Conservation (phyloP, 495 filamentous ascomycete genomes). For the Friedmanniomyces simplex region DNA sequence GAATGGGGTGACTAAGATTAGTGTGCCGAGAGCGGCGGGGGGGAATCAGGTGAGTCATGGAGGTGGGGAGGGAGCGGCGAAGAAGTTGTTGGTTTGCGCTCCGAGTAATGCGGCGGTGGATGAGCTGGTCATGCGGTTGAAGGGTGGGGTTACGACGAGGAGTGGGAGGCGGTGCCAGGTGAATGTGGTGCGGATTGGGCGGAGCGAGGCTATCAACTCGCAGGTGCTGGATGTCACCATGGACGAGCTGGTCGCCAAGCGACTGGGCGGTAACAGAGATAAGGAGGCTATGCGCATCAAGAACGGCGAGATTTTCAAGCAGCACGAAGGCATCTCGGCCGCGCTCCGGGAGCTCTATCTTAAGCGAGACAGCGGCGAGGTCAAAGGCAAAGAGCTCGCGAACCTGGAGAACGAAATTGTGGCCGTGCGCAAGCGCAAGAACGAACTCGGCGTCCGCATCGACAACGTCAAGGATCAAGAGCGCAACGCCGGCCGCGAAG, state of each 20-base stretch:
- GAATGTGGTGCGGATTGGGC: slow-evolving; percentile 80
- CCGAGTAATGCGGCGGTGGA: slow-evolving; percentile 97
- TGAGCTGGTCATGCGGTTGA: slow-evolving; percentile 87
- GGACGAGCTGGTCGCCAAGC: slow-evolving; percentile 76
- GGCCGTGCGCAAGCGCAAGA: slow-evolving; percentile 58
- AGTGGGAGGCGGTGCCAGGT: slow-evolving; percentile 61
- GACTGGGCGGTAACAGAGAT: slow-evolving; percentile 44
- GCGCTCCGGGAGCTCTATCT: slow-evolving; percentile 50
- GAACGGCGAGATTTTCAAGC: slow-evolving; percentile 67
- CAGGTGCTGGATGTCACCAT: slow-evolving; percentile 87
- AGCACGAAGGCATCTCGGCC: slow-evolving; percentile 67
- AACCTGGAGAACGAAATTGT: slow-evolving; percentile 70
- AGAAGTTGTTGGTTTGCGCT: slow-evolving; percentile 89
- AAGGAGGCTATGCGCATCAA: slow-evolving; percentile 42
- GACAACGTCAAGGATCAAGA: slow-evolving; percentile 78
- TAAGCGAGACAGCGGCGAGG: slow-evolving; percentile 59
- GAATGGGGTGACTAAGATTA: slow-evolving; percentile 19
- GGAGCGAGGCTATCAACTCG: slow-evolving; percentile 84
- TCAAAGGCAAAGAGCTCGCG: slow-evolving; percentile 49
- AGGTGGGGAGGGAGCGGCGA: slow-evolving; percentile 31
- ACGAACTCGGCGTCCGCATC: slow-evolving; percentile 65
- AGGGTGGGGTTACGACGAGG: slow-evolving; percentile 70
- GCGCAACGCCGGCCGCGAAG: slow-evolving; percentile 61
- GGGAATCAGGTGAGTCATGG: not conserved
- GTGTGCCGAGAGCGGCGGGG: slow-evolving; percentile 13